Base-by-base conservation (phyloP, 208 protist genomes). In the Trypanosoma mega region DNA sequence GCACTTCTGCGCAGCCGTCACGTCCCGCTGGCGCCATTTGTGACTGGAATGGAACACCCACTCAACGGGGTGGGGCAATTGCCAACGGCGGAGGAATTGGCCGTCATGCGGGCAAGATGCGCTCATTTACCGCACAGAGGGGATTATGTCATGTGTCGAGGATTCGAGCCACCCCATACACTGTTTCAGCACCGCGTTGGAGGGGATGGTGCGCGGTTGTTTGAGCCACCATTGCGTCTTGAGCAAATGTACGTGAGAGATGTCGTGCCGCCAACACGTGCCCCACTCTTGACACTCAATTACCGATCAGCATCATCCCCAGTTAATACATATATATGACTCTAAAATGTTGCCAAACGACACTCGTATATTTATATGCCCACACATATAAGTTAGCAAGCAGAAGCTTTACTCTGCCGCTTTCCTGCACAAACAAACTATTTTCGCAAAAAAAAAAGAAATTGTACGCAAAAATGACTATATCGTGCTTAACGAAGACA, bases 11-110 rank as follows among this genome's bases (percentile, higher is more conserved):
- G 62, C 49, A 74, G 65, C 26, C 82, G 86, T 55, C 74, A 90
- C 66, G 71, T 80, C 33, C 68, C 78, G 4, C 51, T 87, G 1
- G 72, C 78, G 4, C 73, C 65, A 20, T 87, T 87, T 43, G 50
- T 29, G 23, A 87, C 76, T 29, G 14, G 44, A 12, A 16, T 26
- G 14, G 20, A 27, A 1, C 48, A 27, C n/a, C 45, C 9, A 30
- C n/a, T n/a, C n/a, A 12, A 56, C 18, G n/a, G 2, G 23, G 0
- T 18, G 18, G 9, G 14, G 8, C 14, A 2, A 26, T 0, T 45
- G 23, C 29, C 12, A 3, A 56, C 59, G 18, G 30, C 18, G 2
- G 46, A 54, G 26, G 39, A 56, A 30, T n/a, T 16, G n/a, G 29
- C 30, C 3, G 31, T 18, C 6, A 24, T 18, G 34, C 1, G 0